These are phyloP conservation scores for Pleurostoma richardsiae DNA, from an alignment of 2,329 filamentous ascomycete species.

Conservation along the genomic window DNA sequence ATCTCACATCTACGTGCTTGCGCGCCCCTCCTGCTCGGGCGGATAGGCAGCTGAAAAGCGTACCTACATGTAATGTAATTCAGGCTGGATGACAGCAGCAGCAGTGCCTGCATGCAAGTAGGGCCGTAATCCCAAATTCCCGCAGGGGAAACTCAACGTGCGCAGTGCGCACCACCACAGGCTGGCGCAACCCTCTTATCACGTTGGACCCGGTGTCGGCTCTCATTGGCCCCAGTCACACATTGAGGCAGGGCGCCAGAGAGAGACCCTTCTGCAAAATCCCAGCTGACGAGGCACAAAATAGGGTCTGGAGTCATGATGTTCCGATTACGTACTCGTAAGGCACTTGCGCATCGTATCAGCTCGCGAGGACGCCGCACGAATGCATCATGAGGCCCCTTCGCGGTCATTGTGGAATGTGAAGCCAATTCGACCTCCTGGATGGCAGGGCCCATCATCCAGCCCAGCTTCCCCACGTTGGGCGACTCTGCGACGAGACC, in stretches of 20 bases:
- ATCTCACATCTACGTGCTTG: neutral
- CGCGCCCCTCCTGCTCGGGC: neutral
- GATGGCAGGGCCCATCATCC: too few species aligned
- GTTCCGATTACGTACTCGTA: too few species aligned
- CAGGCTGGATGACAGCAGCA: neutral
- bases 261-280: too few species aligned
- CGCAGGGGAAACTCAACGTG: neutral
- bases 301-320: too few species aligned
- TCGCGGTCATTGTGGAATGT: too few species aligned
- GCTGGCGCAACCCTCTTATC: conserved; percentile 6
- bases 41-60: neutral
- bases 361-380: too few species aligned
- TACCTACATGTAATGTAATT: neutral
- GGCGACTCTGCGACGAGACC: too few species aligned
- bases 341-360: too few species aligned
- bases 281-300: too few species aligned
- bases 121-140: neutral
- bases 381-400: too few species aligned
- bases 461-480: too few species aligned
- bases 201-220: conserved; percentile 4
- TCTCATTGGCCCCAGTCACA: conserved; percentile 7
- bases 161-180: neutral
- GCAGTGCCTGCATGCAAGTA: conserved; percentile 1
- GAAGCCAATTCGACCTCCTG: too few species aligned
- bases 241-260: neutral